Base-by-base conservation (phyloP, 2,329 filamentous ascomycete species). In the Fusarium compactum region DNA sequence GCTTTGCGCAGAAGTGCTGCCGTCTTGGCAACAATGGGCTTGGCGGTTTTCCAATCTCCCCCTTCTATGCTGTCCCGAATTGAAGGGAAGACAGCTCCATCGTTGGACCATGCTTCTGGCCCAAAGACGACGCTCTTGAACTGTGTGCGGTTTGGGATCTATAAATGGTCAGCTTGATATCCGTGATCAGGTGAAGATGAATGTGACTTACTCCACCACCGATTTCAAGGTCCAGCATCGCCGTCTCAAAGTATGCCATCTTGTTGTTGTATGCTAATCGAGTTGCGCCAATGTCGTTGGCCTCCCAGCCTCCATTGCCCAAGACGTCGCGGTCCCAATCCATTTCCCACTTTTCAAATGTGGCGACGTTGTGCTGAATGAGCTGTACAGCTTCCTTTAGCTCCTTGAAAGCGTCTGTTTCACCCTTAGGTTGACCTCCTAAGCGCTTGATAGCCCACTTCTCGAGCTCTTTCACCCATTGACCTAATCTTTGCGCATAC, bases 111-210 rank as follows among this genome's bases (percentile, higher is more conserved):
- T 5, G 89, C 83, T 76, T 93, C 89, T 1, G 96, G 96, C 3
- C 92, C 95, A 78, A 95, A 97, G 60, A 99, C 83, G 76, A 97
- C 87, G 80, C 98, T 96, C 80, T 97, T 97, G 85, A 94, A 99
- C 81, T 98, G 96, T 8, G 92, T 92, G 70, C 95, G 90, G 74
- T 93, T 93, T 41, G 93, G 92, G 7, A 97, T 87, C 92, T 94
- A n/a, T 30, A 61, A 11, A 9, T 53, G 59, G 71, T 76, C 53
- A 74, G 60, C 41, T 29, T 38, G 5, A 10, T 50, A 50, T 20
- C 25, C 27, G n/a, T 27, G 22, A 18, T 47, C 43, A 30, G 25
- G 22, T 56, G 32, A 16, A 32, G 14, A 52, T n/a, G 30, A 48
- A 58, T 44, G 9, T 44, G 18, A 90, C 92, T 85, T 87, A 97